Base-by-base conservation (phyloP, 306 rosid species). In the Begonia fuchsioides region DNA sequence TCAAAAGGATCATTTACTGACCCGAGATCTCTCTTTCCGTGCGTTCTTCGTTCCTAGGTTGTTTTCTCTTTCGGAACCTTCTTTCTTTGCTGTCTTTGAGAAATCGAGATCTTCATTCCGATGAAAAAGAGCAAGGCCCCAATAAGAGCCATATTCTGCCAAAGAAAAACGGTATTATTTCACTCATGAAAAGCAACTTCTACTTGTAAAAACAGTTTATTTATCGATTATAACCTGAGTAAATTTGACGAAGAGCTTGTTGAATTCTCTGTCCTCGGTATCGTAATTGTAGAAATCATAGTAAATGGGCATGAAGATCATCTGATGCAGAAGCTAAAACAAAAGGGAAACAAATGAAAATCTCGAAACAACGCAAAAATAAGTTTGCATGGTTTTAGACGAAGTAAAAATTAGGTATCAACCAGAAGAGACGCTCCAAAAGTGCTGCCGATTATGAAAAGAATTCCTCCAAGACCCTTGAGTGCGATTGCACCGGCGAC, bases 41-140 rank as follows among this genome's bases (percentile, higher is more conserved):
- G n/a, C n/a, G n/a, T n/a, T n/a, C n/a, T n/a, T n/a, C n/a, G n/a
- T n/a, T n/a, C n/a, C 63, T 60, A 68, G 44, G 68, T 68, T 48
- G 81, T 73, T 59, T 80, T 80, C 2, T 72, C 57, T 50, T 80
- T 80, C 10, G 70, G 72, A 49, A 65, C 61, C 59, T 62, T 76
- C 65, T 62, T 80, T 60, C 56, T 67, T 38, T 56, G 60, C 39
- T 62, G 83, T 47, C 73, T 62, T 71, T 70, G 66, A 1, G 78
- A 79, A 18, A 59, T 44, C 43, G 83, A 69, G 17, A 68, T 56
- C 71, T 54, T 76, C 88, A 80, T 76, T 50, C 74, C 77, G 9
- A 76, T 57, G 62, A 60, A 76, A 59, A 76, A 76, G 43, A 80
- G 75, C 68, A 80, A 57, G 5, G 88, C 88, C 51, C 88, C 88